Evolutionary conservation across 257 asterid species (phyloP).

Genomic region (Forsythia suspensa): DNA sequence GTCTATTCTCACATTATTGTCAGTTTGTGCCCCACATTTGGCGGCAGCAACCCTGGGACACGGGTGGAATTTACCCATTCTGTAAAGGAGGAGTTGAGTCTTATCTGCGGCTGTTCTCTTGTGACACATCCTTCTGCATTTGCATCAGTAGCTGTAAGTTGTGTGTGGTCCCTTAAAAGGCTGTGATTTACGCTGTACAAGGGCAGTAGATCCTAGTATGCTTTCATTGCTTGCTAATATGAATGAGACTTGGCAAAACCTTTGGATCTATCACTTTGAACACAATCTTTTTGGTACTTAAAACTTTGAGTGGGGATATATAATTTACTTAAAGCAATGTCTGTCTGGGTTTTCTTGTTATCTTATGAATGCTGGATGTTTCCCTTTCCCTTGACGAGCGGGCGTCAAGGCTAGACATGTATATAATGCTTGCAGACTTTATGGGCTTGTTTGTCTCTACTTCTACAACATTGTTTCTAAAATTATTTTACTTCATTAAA

Average conservation of each 20-base stretch:
- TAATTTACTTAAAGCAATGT: background rate
- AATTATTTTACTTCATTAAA: too few species aligned
- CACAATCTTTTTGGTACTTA: background rate
- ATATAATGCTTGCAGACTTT: background rate
- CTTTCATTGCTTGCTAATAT: background rate
- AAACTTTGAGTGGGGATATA: background rate
- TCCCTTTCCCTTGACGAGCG: background rate
- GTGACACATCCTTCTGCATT: slow-evolving; percentile 71
- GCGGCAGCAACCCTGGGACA: slow-evolving; percentile 86
- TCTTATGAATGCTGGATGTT: background rate
- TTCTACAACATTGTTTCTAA: background rate
- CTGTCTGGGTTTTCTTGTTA: background rate
- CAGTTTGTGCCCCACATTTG: slow-evolving; percentile 87
- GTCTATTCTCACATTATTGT: background rate
- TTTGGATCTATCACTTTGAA: background rate
- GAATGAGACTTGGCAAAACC: background rate
- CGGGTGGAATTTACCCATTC: slow-evolving; percentile 82
- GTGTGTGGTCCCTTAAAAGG: background rate
- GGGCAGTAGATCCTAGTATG: background rate
- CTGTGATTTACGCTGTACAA: background rate
- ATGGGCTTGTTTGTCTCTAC: background rate
- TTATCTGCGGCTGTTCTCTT: slow-evolving; percentile 77
- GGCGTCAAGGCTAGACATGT: background rate
- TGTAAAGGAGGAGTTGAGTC: slow-evolving; percentile 76
- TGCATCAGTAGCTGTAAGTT: slow-evolving; percentile 84